phyloP scores from a whole-genome alignment of 2,329 filamentous ascomycete species.

The Fusarium sp. region DNA sequence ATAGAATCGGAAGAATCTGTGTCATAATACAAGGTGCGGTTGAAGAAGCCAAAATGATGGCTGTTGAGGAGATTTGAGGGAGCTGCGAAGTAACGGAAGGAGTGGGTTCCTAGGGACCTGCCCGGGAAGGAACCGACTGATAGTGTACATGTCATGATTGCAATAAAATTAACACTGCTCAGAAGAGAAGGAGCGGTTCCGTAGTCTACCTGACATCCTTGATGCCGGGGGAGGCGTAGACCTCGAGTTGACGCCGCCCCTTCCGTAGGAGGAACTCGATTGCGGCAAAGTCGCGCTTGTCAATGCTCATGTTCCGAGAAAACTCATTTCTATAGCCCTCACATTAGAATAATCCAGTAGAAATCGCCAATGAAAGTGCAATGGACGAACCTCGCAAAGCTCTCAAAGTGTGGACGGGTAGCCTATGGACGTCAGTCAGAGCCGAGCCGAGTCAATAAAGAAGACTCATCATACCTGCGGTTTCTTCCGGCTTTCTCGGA shows the following conservation, averaged over 20 bases:
- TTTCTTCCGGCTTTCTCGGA: slow-evolving; percentile 87
- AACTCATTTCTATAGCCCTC: slow-evolving; percentile 78
- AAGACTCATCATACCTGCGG: slow-evolving; percentile 69
- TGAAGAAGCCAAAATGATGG: slow-evolving; percentile 16
- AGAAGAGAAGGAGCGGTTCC: slow-evolving; percentile 4
- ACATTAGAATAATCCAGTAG: slow-evolving; percentile 14
- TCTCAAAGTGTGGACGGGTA: slow-evolving; percentile 73
- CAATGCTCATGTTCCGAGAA: slow-evolving; percentile 75
- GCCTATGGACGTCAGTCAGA: slow-evolving; percentile 53
- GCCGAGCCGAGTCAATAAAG: neutral
- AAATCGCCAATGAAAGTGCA: neutral
- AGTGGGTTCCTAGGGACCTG: slow-evolving; percentile 1
- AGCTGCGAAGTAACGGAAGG: neutral
- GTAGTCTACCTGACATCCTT: slow-evolving; percentile 73
- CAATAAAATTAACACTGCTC: neutral
- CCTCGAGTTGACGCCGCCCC: slow-evolving; percentile 85
- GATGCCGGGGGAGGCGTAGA: slow-evolving; percentile 85
- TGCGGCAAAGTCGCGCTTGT: slow-evolving; percentile 88
- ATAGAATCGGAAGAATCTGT: slow-evolving; percentile 12
- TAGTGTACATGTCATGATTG: neutral
- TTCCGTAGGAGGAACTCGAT: slow-evolving; percentile 90
- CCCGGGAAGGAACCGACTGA: slow-evolving; percentile 3
- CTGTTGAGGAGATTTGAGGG: neutral
- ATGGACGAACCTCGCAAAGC: slow-evolving; percentile 72
- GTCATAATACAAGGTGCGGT: slow-evolving; percentile 32